These are phyloP conservation scores for Chalara sp. DNA, from an alignment of 2,329 filamentous ascomycete genomes.

Conservation along the genomic window DNA sequence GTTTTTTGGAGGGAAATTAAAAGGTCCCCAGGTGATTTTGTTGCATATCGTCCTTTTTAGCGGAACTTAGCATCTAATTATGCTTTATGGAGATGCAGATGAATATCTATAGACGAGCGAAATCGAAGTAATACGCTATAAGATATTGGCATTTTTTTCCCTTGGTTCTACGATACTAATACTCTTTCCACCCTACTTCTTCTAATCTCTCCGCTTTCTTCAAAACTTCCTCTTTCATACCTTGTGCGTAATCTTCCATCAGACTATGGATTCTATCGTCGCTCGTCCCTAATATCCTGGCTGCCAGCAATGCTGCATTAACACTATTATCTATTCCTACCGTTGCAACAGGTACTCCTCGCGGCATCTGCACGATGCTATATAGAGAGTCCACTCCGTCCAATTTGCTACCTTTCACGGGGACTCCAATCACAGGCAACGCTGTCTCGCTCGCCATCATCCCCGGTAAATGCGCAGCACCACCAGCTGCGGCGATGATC, in stretches of 20 bases:
- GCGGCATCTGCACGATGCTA: constrained; percentile 72
- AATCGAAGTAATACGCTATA: too few species aligned
- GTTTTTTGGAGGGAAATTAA: too few species aligned
- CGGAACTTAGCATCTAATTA: too few species aligned
- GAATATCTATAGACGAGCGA: too few species aligned
- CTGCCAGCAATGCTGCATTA: constrained; percentile 67
- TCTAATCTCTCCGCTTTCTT: constrained; percentile 53
- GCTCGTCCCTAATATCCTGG: constrained; percentile 56
- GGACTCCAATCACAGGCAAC: constrained; percentile 71
- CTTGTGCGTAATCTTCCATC: constrained; percentile 54
- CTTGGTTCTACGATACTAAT: constrained; percentile 21
- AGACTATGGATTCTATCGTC: constrained; percentile 48
- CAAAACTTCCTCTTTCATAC: constrained; percentile 62
- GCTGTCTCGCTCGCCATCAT: constrained; percentile 67
- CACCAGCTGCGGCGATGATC: constrained; percentile 56
- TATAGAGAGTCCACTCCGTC: constrained; percentile 67
- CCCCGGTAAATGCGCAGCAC: constrained; percentile 69
- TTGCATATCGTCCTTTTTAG: too few species aligned
- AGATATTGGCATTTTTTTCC: too few species aligned
- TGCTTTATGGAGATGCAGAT: too few species aligned
- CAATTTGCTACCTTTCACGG: constrained; percentile 65
- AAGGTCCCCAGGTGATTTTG: too few species aligned
- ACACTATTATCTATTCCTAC: constrained; percentile 77
- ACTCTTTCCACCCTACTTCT: constrained; percentile 48
- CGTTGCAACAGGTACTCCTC: constrained; percentile 66